Evolutionary conservation across 768 basidiomycete species (phyloP).

Genomic region (Nidularia pulvinata): DNA sequence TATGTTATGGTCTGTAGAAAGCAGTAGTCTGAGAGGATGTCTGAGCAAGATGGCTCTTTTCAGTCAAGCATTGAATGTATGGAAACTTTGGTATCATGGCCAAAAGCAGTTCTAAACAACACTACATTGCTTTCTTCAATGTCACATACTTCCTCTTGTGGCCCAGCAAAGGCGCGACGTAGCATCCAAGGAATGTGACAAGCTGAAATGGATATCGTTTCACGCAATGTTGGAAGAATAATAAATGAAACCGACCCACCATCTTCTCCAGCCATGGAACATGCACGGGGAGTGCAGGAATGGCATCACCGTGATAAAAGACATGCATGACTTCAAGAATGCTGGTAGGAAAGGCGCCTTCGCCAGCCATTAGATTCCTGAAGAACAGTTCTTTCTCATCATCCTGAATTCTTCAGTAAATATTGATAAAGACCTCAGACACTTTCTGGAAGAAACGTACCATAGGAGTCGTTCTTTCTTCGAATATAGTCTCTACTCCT

Average conservation of each 20-base stretch:
- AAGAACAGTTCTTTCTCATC: constrained; percentile 30
- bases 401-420: constrained; percentile 12
- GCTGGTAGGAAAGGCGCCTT: constrained; percentile 9
- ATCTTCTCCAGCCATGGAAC: constrained; percentile 22
- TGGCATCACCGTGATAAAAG: constrained; percentile 22
- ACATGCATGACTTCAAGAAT: constrained; percentile 16
- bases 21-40: too few species aligned
- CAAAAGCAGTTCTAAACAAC: too few species aligned
- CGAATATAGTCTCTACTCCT: constrained; percentile 21
- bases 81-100: too few species aligned
- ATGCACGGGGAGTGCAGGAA: constrained; percentile 19
- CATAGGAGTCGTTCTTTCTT: constrained; percentile 28
- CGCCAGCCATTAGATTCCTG: constrained; percentile 17
- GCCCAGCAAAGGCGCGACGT: constrained; percentile 18
- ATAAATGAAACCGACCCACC: constrained; percentile 12
- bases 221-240: background rate
- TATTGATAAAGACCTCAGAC: background rate
- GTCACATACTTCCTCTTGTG: constrained; percentile 10
- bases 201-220: constrained; percentile 8
- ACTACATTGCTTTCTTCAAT: too few species aligned
- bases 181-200: constrained; percentile 21
- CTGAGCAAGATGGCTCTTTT: too few species aligned
- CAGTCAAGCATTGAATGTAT: too few species aligned
- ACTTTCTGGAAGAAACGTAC: constrained; percentile 6
- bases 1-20: too few species aligned